Evolutionary conservation across 148 eudicot species (phyloP), one percentile per base, ranked within the genome.

Genomic region (Camellia sinensis): DNA sequence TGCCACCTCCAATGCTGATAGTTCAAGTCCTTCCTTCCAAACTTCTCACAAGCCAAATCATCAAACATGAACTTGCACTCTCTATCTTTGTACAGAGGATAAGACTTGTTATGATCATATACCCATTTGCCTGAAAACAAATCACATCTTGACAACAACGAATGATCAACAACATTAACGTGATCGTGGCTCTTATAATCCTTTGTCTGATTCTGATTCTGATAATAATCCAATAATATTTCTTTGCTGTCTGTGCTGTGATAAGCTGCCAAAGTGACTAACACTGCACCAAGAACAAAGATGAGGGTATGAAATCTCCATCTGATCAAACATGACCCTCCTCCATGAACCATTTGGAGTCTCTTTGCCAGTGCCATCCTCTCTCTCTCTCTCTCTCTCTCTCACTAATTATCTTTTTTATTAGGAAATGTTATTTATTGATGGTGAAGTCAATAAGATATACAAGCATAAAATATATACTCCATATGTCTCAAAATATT

Each of bases 1-100:
- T 83, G 85, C 85, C 85, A 83, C 50, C 82, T 74, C 85, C 81
- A 78, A 21, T 45, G 48, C 64, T 78, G 85, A 70, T 78, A 83
- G n/a, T 74, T 68, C 57, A 74, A 57, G 45, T 83, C 81, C 29
- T 44, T 53, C 67, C 85, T 78, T 12, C 78, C 78, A 60, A 73
- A 65, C 69, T 74, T 78, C 61, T 83, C 68, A 46, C 85, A 83
- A 79, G 85, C 85, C 41, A 78, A 57, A 41, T 67, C 75, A 67
- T 79, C 79, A 50, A 41, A 60, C 71, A 83, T 65, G 67, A 73
- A 74, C 15, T 5, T 18, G 56, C 82, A 83, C 1, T 79, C 60
- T 7, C 21, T n/a, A 15, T 80, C 85, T 61, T 61, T 75, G n/a
- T 79, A 83, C 41, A 79, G 12, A 46, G 85, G 85, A 75, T 79